A percentile compares a stretch with the other conserved stretches of the same genome.
Conservation (phyloP, 805 yeast genomes). For the Komagataella pastoris region DNA sequence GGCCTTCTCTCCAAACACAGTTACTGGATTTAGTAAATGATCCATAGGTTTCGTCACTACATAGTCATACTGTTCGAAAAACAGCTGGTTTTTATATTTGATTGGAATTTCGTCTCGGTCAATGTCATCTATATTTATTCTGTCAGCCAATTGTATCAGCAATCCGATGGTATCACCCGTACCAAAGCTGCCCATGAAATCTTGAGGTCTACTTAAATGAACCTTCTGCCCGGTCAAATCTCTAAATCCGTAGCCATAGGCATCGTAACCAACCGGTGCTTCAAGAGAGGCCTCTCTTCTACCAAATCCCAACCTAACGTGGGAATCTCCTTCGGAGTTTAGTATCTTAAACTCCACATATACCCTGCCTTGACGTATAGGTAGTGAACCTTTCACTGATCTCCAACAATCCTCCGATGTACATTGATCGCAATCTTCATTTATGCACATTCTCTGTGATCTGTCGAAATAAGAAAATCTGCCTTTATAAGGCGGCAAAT, state of each 20-base stretch:
- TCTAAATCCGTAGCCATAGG: slow-evolving; percentile 83
- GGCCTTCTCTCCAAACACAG: slow-evolving; percentile 57
- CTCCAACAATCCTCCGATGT: slow-evolving; percentile 70
- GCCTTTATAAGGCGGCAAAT: slow-evolving; percentile 50
- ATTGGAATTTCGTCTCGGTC: slow-evolving; percentile 82
- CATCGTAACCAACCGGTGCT: slow-evolving; percentile 93
- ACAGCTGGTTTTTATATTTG: slow-evolving; percentile 60
- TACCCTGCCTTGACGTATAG: slow-evolving; percentile 66
- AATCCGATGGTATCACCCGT: slow-evolving; percentile 81
- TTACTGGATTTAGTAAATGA: slow-evolving; percentile 59
- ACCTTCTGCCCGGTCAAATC: slow-evolving; percentile 67
- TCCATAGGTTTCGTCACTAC: slow-evolving; percentile 57
- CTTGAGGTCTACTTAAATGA: slow-evolving; percentile 57
- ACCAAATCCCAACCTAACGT: slow-evolving; percentile 74
- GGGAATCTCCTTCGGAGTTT: slow-evolving; percentile 23
- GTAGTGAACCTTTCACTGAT: slow-evolving; percentile 59
- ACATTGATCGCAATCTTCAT: slow-evolving; percentile 25
- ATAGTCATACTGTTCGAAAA: slow-evolving; percentile 79
- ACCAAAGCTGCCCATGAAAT: slow-evolving; percentile 34
- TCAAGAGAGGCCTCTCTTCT: slow-evolving; percentile 82
- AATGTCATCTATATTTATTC: slow-evolving; percentile 23
- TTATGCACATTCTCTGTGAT: slow-evolving; percentile 38
- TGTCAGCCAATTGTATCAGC: slow-evolving; percentile 45
- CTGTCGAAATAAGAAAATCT: slow-evolving; percentile 58
- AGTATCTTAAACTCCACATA: slow-evolving; percentile 67